These are phyloP conservation scores for Chenopodium formosanum DNA, from an alignment of 148 eudicot species.

Conservation along the genomic window DNA sequence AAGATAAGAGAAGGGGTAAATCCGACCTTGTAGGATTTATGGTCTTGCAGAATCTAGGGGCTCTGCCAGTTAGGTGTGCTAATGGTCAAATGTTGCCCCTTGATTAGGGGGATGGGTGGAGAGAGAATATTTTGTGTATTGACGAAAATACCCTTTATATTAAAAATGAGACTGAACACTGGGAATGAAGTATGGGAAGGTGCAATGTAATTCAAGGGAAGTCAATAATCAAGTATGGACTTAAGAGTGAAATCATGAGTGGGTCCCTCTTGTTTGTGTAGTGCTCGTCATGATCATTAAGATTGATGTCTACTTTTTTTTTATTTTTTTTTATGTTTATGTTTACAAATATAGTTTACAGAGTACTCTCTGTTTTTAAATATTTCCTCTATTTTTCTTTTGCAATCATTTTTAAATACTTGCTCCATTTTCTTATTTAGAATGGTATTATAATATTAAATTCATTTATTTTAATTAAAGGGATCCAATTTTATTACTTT, in stretches of 20 bases:
- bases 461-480: too few relatives aligned
- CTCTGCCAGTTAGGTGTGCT: background rate
- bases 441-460: too few relatives aligned
- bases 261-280: constrained; percentile 8
- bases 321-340: too few relatives aligned
- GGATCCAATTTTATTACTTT: too few relatives aligned
- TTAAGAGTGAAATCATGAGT: background rate
- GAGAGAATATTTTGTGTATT: background rate
- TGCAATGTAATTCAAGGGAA: background rate
- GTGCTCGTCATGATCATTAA: constrained; percentile 17
- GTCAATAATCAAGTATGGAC: background rate
- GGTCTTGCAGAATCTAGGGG: constrained; percentile 1
- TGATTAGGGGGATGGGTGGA: background rate
- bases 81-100: constrained; percentile 15
- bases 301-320: background rate
- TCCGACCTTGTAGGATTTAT: background rate
- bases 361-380: too few relatives aligned
- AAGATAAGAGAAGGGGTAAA: background rate
- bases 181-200: background rate
- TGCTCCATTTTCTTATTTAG: too few relatives aligned
- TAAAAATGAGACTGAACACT: background rate
- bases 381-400: too few relatives aligned
- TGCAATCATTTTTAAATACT: too few relatives aligned
- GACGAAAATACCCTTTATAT: background rate
- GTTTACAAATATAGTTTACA: too few relatives aligned